Percentiles rank a stretch among this genome's conserved stretches.
These are phyloP conservation scores for Bombardia bombarda DNA, from an alignment of 495 filamentous ascomycete species.

Conservation along the genomic window DNA sequence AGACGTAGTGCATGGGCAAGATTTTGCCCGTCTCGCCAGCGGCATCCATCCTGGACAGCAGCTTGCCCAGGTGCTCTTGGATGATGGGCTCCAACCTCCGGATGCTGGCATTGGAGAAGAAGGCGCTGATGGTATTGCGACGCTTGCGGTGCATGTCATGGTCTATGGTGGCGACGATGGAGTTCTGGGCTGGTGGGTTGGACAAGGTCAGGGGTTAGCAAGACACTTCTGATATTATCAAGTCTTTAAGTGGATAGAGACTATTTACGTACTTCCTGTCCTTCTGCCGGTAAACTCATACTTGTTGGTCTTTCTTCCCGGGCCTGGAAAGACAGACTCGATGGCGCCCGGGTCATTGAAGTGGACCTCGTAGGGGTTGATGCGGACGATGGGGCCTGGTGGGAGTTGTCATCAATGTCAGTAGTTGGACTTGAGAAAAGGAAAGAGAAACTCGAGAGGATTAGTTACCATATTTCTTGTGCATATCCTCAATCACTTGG, in stretches of 20 bases:
- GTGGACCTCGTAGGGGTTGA: slow-evolving; percentile 8
- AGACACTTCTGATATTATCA: no score
- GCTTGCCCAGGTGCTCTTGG: background rate
- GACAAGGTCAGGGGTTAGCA: no score
- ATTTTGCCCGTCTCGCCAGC: background rate
- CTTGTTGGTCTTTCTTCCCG: slow-evolving; percentile 3
- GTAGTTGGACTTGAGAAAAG: no score
- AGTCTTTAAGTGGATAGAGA: no score
- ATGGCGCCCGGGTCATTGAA: slow-evolving; percentile 5
- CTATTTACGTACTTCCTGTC: no score
- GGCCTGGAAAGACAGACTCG: background rate
- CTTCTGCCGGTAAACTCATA: no score
- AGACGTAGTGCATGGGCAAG: slow-evolving; percentile 2
- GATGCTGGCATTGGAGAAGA: slow-evolving; percentile 6
- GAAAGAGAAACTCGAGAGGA: no score
- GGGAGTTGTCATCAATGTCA: no score
- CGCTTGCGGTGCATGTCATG: slow-evolving; percentile 9
- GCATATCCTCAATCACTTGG: slow-evolving; percentile 3
- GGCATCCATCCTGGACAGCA: background rate
- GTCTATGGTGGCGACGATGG: slow-evolving; percentile 3
- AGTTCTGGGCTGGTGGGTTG: slow-evolving; percentile 1
- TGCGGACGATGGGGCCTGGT: slow-evolving; percentile 7
- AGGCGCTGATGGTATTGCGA: slow-evolving; percentile 7
- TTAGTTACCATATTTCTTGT: slow-evolving; percentile 10
- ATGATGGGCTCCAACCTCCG: slow-evolving; percentile 7